Evolutionary conservation across 257 asterid genomes (phyloP), one percentile per base, ranked within the genome.

Genomic region (Lavandula angustifolia): DNA sequence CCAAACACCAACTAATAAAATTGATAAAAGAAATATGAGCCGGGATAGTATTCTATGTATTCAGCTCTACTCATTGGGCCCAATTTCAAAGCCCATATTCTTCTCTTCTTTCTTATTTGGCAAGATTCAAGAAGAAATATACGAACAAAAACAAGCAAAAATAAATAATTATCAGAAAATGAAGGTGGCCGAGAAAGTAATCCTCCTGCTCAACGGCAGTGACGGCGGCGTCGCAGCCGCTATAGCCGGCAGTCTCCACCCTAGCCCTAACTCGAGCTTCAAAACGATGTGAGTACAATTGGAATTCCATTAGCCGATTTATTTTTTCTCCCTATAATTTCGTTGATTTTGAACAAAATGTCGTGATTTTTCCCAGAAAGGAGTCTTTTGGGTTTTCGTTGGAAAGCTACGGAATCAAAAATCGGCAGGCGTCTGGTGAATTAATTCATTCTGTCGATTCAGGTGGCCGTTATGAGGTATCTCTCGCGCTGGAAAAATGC

Each of bases 151-250:
- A 0, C 29, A 2, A 54, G 17, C 33, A 51, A 40, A 18, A 29
- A n/a, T 35, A 22, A 17, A 7, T 12, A 34, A 35, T 58, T n/a
- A n/a, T 37, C n/a, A 12, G 61, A 75, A 66, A 71, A 85, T 85
- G 87, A 80, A 82, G 76, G 84, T 82, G 0, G 95, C 84, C 47
- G 79, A 73, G 41, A 86, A 81, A 60, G 76, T 84, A 54, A 75
- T 91, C 13, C 77, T 86, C 27, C 82, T 88, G 1, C 81, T 86
- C 81, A 69, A 78, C 64, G 96, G 84, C 72, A 74, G 80, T 68
- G 85, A 62, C 60, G 80, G 85, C 75, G 80, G 84, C 67, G 77
- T 81, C 66, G 75, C 84, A 56, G 64, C 80, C 74, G 83, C 87
- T 72, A 61, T 84, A 50, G 57, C 80, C 63, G 69, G 78, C 35